phyloP scores from a whole-genome alignment of 768 basidiomycete species.

The Panaeolus cyanescens region DNA sequence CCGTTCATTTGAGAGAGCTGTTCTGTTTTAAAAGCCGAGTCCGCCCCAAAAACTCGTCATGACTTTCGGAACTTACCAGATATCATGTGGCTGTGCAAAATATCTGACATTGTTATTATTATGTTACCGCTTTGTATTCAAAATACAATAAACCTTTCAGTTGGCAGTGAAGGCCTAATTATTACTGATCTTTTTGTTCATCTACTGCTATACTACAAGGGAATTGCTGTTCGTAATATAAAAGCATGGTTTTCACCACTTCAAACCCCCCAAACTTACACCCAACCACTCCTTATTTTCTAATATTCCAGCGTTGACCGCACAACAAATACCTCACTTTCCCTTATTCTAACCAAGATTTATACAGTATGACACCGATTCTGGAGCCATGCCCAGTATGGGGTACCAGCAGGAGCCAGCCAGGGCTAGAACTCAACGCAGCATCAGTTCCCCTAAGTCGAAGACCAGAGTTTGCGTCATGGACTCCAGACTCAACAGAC shows the following conservation, averaged over 20 bases:
- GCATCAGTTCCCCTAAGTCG: too few relatives aligned
- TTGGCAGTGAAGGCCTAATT: background rate
- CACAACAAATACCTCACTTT: background rate
- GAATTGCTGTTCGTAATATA: background rate
- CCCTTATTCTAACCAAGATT: background rate
- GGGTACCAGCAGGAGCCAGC: background rate
- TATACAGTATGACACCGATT: background rate
- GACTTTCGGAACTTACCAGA: conserved; percentile 1
- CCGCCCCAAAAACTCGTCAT: conserved; percentile 1
- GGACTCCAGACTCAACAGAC: too few relatives aligned
- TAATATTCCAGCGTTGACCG: background rate
- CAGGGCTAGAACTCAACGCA: background rate
- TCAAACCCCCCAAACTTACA: too few relatives aligned
- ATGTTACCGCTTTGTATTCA: background rate
- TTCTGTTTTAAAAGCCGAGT: background rate
- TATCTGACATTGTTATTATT: background rate
- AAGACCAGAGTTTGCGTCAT: too few relatives aligned
- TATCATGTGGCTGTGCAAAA: background rate
- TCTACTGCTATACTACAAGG: background rate
- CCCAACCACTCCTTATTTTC: too few relatives aligned
- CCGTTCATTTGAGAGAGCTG: background rate
- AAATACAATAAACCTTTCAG: background rate
- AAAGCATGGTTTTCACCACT: background rate
- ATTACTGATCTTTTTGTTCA: background rate
- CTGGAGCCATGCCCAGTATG: background rate